Evolutionary conservation across 2,329 filamentous ascomycete species (phyloP).

Genomic region (Arthrobotrys pseudoclavata): DNA sequence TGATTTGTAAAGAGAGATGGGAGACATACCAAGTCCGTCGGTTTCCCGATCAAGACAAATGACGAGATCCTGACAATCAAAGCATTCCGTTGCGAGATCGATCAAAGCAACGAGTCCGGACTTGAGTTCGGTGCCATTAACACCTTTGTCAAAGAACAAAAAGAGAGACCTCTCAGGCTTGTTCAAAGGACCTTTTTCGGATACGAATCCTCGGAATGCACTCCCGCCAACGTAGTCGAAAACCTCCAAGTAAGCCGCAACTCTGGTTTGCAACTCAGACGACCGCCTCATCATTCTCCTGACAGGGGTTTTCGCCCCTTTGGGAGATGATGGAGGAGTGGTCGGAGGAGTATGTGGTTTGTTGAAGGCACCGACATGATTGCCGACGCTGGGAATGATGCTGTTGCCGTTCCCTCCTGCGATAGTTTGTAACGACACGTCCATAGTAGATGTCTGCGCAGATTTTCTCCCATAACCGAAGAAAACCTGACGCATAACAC

Average conservation of each 20-base stretch:
- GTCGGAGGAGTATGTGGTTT: slow-evolving; percentile 60
- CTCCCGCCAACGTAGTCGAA: slow-evolving; percentile 88
- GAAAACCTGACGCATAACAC: slow-evolving; percentile 93
- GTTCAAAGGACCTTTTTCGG: slow-evolving; percentile 67
- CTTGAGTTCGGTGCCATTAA: slow-evolving; percentile 61
- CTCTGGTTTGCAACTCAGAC: slow-evolving; percentile 64
- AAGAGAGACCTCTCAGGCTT: slow-evolving; percentile 80
- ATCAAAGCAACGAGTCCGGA: slow-evolving; percentile 86
- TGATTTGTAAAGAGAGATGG: slow-evolving; percentile 2
- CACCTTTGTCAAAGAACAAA: slow-evolving; percentile 82
- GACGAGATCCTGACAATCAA: slow-evolving; percentile 82
- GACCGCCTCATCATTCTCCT: slow-evolving; percentile 56
- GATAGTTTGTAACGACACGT: slow-evolving; percentile 57
- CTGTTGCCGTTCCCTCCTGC: slow-evolving; percentile 60
- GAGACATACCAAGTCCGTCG: slow-evolving; percentile 67
- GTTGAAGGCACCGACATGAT: slow-evolving; percentile 53
- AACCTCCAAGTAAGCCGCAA: slow-evolving; percentile 79
- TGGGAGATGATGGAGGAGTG: slow-evolving; percentile 60
- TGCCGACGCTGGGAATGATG: slow-evolving; percentile 57
- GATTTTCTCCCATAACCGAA: slow-evolving; percentile 73
- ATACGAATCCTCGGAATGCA: slow-evolving; percentile 87
- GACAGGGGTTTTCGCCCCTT: slow-evolving; percentile 38
- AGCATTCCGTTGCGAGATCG: slow-evolving; percentile 82
- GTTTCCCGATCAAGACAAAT: slow-evolving; percentile 84
- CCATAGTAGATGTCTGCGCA: slow-evolving; percentile 60